Evolutionary conservation across 176 grass and related monocot genomes (phyloP).

Genomic region (Carex kokanica): DNA sequence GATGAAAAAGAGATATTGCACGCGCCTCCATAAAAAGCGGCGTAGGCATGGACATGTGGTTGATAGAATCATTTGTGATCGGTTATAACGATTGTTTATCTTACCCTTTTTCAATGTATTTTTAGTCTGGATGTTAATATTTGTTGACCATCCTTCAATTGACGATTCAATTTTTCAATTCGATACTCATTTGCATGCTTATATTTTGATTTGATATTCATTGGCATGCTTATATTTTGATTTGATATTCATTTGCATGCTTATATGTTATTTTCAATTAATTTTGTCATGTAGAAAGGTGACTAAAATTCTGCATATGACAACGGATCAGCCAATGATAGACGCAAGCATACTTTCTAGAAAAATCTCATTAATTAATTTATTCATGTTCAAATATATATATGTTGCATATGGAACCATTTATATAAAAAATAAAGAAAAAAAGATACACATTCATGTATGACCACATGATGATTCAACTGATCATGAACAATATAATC

Average conservation of each 20-base stretch:
- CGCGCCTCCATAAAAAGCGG: conserved; percentile 3
- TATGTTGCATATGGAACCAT: neutral
- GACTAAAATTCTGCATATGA: neutral
- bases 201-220: no score
- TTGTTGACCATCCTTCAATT: neutral
- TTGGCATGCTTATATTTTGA: neutral
- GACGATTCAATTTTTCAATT: neutral
- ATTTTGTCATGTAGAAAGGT: neutral
- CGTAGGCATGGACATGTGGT: conserved; percentile 8
- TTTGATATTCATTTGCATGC: neutral
- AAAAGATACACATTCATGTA: neutral
- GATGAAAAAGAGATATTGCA: conserved; percentile 16
- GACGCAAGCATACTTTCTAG: neutral
- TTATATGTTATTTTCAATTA: neutral
- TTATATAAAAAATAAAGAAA: neutral
- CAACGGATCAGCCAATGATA: neutral
- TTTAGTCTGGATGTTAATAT: neutral
- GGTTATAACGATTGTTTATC: neutral
- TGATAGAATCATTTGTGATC: conserved; percentile 17
- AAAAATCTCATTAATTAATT: neutral
- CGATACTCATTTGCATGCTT: neutral
- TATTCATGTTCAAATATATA: neutral
- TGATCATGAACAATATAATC: no score
- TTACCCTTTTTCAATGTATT: neutral
- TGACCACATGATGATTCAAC: no score